A percentile compares a stretch with the other conserved stretches of the same genome.
phyloP scores from a whole-genome alignment of 2,329 filamentous ascomycete species.

The Colletotrichum orchidophilum region DNA sequence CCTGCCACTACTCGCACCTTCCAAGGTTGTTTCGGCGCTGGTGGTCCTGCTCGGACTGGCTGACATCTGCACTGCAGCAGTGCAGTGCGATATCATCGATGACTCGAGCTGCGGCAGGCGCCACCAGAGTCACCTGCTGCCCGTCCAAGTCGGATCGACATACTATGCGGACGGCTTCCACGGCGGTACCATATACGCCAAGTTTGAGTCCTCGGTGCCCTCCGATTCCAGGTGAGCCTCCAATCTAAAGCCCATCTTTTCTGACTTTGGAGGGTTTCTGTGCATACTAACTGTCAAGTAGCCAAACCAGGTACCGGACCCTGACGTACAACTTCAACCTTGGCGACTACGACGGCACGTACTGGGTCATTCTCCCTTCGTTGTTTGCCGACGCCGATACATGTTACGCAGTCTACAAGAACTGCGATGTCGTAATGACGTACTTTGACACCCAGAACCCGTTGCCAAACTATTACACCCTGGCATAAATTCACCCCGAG shows the following conservation, averaged over 20 bases:
- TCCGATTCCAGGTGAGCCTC: background rate
- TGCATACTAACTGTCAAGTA: too few relatives aligned
- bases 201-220: background rate
- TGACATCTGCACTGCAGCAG: background rate
- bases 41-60: background rate
- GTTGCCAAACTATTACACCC: background rate
- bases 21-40: background rate
- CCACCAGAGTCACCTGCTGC: background rate
- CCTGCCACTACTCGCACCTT: background rate
- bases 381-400: background rate
- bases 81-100: background rate
- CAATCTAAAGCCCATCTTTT: too few relatives aligned
- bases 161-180: constrained; percentile 2
- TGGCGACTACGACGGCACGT: background rate
- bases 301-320: too few relatives aligned
- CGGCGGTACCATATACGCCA: constrained; percentile 4
- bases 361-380: constrained; percentile 6
- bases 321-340: constrained; percentile 17
- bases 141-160: background rate
- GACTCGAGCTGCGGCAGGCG: background rate
- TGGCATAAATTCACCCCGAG: background rate
- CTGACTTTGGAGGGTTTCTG: too few relatives aligned
- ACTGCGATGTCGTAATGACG: constrained; percentile 10
- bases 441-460: background rate
- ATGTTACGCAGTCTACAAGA: constrained; percentile 5